phyloP scores from a whole-genome alignment of 805 yeast genomes.

The Starmerella floricola region DNA sequence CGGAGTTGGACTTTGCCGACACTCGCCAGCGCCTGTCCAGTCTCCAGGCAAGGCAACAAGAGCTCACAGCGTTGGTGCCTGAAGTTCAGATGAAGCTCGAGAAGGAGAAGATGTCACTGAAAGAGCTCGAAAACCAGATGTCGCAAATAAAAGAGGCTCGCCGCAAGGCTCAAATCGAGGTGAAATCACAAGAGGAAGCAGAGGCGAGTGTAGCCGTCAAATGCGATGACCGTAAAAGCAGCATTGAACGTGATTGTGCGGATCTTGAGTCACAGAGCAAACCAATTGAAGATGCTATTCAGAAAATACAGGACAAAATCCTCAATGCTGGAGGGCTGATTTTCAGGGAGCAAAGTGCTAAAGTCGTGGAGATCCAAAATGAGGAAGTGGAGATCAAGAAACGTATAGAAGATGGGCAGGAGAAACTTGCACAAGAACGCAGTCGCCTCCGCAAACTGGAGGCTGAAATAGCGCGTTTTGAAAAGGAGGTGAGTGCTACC shows the following conservation, averaged over 20 bases:
- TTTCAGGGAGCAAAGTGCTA: conserved; percentile 57
- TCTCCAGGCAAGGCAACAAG: conserved; percentile 41
- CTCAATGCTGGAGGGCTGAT: conserved; percentile 87
- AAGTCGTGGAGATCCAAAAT: conserved; percentile 60
- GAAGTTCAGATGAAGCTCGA: conserved; percentile 47
- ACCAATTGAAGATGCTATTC: conserved; percentile 45
- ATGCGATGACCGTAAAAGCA: conserved; percentile 16
- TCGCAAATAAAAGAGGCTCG: conserved; percentile 1
- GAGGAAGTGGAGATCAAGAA: conserved; percentile 29
- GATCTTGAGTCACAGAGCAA: conserved; percentile 42
- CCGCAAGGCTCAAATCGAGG: conserved; percentile 54
- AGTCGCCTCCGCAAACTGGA: conserved; percentile 13
- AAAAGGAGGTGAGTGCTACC: conserved; percentile 19
- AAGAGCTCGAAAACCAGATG: conserved; percentile 32
- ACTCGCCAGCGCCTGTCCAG: conserved; percentile 31
- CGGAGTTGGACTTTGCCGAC: conserved; percentile 15
- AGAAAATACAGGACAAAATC: conserved; percentile 56
- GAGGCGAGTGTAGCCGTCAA: background rate
- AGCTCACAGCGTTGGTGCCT: conserved; percentile 41
- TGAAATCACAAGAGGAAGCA: conserved; percentile 46
- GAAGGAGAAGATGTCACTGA: conserved; percentile 45
- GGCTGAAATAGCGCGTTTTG: conserved; percentile 29
- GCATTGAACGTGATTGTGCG: conserved; percentile 30
- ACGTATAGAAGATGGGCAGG: conserved; percentile 42
- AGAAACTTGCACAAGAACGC: conserved; percentile 25